Evolutionary conservation across 345 rosid genomes (phyloP), one percentile per base, ranked within the genome.

Genomic region (Noccaea caerulescens): DNA sequence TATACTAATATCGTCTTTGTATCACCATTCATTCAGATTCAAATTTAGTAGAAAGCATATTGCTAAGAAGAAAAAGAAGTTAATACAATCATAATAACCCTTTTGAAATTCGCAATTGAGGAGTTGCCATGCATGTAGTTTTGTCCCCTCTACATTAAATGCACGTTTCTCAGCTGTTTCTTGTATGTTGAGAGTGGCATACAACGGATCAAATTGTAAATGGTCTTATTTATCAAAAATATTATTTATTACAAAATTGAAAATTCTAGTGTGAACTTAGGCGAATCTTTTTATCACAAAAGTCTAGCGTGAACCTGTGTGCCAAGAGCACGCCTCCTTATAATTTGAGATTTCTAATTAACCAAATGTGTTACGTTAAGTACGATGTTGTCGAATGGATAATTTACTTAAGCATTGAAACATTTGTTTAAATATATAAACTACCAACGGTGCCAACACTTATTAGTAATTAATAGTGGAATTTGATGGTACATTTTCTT

Each of bases 131-230:
- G 39, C 60, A 54, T 67, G 39, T 41, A 54, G 53, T 33, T 42
- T 54, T 67, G 63, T 54, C 63, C 43, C 63, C 6, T 38, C 27
- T 33, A 4, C 4, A 45, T 46, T 10, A 47, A 47, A 33, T 63
- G 59, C 58, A 51, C 49, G 44, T 66, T 51, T 37, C 13, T 66
- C 49, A 50, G 23, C 36, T 65, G 47, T 18, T 37, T 50, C 47
- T 20, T 20, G 8, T 7, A 36, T 34, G 34, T 34, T 49, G 45
- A 1, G 16, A 45, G 23, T 62, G 42, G 25, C 55, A 32, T 25
- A 25, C 30, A 63, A 44, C 52, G 18, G 11, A 43, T 43, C 49
- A 43, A 43, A 43, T 23, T 30, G 18, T 10, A 14, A 55, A 7
- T 2, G 39, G 32, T 37, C 6, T 36, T 10, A 37, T 16, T 36